Percentiles rank a stretch among this genome's conserved stretches.
Evolutionary conservation across 345 rosid genomes (phyloP).

Genomic region (Moricandia moricandioides): DNA sequence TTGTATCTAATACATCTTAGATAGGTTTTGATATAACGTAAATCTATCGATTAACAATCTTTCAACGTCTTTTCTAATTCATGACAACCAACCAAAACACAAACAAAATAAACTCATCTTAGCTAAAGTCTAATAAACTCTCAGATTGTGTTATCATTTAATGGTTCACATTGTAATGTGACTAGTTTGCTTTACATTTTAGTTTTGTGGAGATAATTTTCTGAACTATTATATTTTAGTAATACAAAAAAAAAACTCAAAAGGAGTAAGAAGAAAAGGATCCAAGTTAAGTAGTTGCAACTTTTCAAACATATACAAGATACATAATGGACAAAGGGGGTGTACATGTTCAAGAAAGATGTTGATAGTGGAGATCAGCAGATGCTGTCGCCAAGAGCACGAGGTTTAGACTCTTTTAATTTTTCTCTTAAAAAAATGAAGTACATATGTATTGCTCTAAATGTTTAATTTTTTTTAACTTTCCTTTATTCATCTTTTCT

Average conservation of each 20-base stretch:
- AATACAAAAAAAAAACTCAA: slow-evolving; percentile 4
- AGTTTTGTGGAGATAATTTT: too few species aligned
- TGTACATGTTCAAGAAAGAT: slow-evolving; percentile 13
- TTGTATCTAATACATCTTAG: neutral
- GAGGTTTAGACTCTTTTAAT: slow-evolving; percentile 28
- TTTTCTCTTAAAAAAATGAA: neutral
- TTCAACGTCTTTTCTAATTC: too few species aligned
- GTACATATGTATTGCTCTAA: neutral
- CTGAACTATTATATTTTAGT: neutral
- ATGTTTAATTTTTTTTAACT: too few species aligned
- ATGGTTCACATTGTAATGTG: too few species aligned
- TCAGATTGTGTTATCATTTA: too few species aligned
- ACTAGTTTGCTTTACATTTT: neutral
- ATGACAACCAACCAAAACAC: too few species aligned
- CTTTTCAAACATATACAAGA: neutral
- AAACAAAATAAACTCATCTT: too few species aligned
- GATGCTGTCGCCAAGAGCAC: slow-evolving; percentile 28
- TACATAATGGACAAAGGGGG: neutral
- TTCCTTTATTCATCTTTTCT: too few species aligned
- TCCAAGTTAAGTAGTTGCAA: neutral
- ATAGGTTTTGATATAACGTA: too few species aligned
- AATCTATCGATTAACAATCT: too few species aligned
- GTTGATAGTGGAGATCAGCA: slow-evolving; percentile 26
- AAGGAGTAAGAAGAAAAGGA: neutral
- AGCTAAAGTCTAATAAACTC: too few species aligned